Percentiles rank a stretch among this genome's conserved stretches.
Evolutionary conservation across 805 yeast genomes (phyloP).

Genomic region (Ogataea zsoltii): DNA sequence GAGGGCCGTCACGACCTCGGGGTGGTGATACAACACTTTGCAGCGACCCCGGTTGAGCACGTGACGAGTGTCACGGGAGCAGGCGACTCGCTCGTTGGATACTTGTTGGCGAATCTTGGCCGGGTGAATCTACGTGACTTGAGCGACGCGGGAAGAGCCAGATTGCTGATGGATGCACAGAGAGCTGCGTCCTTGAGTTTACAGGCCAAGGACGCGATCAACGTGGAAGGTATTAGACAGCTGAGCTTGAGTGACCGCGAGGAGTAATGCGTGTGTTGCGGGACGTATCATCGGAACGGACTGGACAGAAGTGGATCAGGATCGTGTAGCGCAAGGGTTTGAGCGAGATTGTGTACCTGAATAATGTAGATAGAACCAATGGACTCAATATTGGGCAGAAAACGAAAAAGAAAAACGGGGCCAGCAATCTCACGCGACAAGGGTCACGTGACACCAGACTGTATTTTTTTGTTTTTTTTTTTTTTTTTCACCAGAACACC

Average conservation of each 20-base stretch:
- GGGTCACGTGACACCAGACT: neutral
- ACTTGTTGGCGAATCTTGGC: constrained; percentile 45
- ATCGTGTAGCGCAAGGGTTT: too few species aligned
- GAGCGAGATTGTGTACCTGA: too few species aligned
- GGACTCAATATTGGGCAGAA: too few species aligned
- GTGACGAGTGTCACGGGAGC: constrained; percentile 81
- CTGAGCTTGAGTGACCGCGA: too few species aligned
- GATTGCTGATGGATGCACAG: constrained; percentile 27
- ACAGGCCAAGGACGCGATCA: constrained; percentile 23
- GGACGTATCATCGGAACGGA: too few species aligned
- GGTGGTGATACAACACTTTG: constrained; percentile 63
- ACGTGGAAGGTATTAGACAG: constrained; percentile 19
- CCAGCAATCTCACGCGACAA: constrained; percentile 12
- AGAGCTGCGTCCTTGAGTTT: constrained; percentile 29
- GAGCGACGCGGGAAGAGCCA: constrained; percentile 18
- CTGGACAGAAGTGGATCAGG: too few species aligned
- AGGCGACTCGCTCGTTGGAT: constrained; percentile 80
- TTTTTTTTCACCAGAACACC: constrained; percentile 3
- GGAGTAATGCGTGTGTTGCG: too few species aligned
- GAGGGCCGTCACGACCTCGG: constrained; percentile 42
- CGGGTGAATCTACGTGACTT: constrained; percentile 14
- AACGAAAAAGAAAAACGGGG: too few species aligned
- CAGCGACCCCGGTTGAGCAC: constrained; percentile 34
- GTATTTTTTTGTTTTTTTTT: neutral
- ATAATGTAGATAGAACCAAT: too few species aligned